Evolutionary conservation across 345 rosid genomes (phyloP), one percentile per base, ranked within the genome.

Genomic region (Cardamine occulta): DNA sequence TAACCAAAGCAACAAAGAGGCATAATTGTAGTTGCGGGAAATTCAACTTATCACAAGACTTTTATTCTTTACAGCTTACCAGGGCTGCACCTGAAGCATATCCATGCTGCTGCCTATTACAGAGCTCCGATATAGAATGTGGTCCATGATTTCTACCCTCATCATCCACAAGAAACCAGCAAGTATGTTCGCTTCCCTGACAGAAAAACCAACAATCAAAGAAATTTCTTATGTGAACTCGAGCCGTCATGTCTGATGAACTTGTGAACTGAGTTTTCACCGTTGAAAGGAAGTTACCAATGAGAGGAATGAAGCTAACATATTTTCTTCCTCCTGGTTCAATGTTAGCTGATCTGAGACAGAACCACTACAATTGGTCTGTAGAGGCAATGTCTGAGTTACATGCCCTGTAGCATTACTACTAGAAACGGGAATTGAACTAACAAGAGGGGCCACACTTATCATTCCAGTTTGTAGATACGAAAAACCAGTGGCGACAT

Each of bases 121-220:
- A 84, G 49, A 96, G 83, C 72, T 93, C 90, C 55, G 35, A 29
- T 61, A 96, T 83, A 58, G 88, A 82, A 85, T 91, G 88, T 1
- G 97, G 96, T 63, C 98, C 99, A 73, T 85, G 95, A 77, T 85
- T 85, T 68, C 55, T 86, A 63, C 95, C 91, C 66, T 82, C 82
- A 53, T 66, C 82, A 76, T 88, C 97, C 80, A 93, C 89, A 82
- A 85, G 79, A 74, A 88, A 84, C 99, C 96, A 96, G 82, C 93
- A 88, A 70, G 84, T 71, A 72, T 79, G 91, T 73, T 85, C 88
- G 47, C 72, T 82, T 63, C 87, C 84, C 98, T 96, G 80, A 64
- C 74, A 75, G 56, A 63, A 54, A 70, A 63, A 14, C 17, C 13
- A 42, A 44, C 60, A 66, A 47, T 26, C 34, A 26, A 59, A 31